Evolutionary conservation across 805 yeast species (phyloP).

Genomic region (Candida ulmi): DNA sequence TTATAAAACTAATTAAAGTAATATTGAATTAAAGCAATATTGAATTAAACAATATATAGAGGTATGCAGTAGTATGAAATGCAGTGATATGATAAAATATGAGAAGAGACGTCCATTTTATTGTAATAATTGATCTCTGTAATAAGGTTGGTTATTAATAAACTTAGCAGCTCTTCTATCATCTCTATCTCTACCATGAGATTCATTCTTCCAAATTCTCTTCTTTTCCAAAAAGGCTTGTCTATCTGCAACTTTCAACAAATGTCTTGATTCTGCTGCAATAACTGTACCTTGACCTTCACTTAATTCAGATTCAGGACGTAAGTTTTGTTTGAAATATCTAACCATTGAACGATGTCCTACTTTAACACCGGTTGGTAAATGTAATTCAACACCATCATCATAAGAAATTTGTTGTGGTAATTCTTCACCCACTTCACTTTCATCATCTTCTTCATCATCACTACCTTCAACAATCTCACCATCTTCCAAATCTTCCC

Average conservation of each 20-base stretch:
- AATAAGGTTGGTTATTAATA: slow-evolving; percentile 84
- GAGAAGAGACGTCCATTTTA: slow-evolving; percentile 10
- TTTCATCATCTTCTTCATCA: slow-evolving; percentile 26
- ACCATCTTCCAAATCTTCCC: slow-evolving; percentile 32
- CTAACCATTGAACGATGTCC: slow-evolving; percentile 84
- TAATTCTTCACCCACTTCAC: slow-evolving; percentile 29
- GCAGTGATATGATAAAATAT: background rate
- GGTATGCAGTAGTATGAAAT: too few species aligned
- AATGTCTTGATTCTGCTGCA: slow-evolving; percentile 71
- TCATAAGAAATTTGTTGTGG: slow-evolving; percentile 42
- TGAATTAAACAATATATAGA: background rate
- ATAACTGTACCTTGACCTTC: slow-evolving; percentile 86
- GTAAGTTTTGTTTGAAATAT: slow-evolving; percentile 70
- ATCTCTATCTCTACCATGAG: slow-evolving; percentile 42
- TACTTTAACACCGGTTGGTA: slow-evolving; percentile 78
- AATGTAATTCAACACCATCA: slow-evolving; percentile 65
- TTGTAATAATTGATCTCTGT: slow-evolving; percentile 70
- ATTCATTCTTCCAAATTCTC: slow-evolving; percentile 67
- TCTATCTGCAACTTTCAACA: slow-evolving; percentile 35
- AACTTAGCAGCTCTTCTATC: slow-evolving; percentile 65
- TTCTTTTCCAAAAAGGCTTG: slow-evolving; percentile 41
- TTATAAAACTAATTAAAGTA: background rate
- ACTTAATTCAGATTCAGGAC: slow-evolving; percentile 48
- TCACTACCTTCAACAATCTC: slow-evolving; percentile 31
- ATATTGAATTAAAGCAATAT: background rate